These are phyloP conservation scores for Exophiala mesophila DNA, from an alignment of 2,329 filamentous ascomycete genomes.

Conservation along the genomic window DNA sequence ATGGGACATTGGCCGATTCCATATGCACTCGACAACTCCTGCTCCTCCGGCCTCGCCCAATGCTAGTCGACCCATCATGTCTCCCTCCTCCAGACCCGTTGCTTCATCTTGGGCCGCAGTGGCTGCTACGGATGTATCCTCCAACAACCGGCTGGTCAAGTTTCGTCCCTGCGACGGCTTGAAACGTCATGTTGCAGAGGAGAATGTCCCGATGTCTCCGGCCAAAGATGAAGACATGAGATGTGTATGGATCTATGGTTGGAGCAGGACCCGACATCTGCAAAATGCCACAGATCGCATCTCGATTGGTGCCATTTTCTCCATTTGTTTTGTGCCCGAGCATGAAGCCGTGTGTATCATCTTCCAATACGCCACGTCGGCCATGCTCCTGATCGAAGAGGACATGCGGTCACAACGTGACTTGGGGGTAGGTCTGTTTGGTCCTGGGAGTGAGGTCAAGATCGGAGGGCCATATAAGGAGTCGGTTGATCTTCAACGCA, in stretches of 20 bases:
- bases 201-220: constrained; percentile 3
- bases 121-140: constrained; percentile 25
- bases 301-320: constrained; percentile 36
- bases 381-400: constrained; percentile 32
- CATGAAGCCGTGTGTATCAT: constrained; percentile 33
- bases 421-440: constrained; percentile 33
- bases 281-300: constrained; percentile 33
- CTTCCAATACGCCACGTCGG: constrained; percentile 37
- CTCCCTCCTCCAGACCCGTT: constrained; percentile 5
- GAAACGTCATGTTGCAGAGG: constrained; percentile 20
- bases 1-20: constrained; percentile 26
- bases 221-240: constrained; percentile 21
- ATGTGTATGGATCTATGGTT: constrained; percentile 26
- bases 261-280: constrained; percentile 20
- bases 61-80: constrained; percentile 3
- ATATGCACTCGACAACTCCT: constrained; percentile 20
- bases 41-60: constrained; percentile 6
- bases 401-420: constrained; percentile 29
- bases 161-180: constrained; percentile 24
- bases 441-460: constrained; percentile 30
- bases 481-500: constrained; percentile 33
- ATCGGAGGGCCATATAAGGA: constrained; percentile 31
- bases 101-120: constrained; percentile 27
- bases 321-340: constrained; percentile 32
- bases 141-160: constrained; percentile 25